phyloP scores from a whole-genome alignment of 2,329 filamentous ascomycete genomes.

The Colletotrichum sp. region DNA sequence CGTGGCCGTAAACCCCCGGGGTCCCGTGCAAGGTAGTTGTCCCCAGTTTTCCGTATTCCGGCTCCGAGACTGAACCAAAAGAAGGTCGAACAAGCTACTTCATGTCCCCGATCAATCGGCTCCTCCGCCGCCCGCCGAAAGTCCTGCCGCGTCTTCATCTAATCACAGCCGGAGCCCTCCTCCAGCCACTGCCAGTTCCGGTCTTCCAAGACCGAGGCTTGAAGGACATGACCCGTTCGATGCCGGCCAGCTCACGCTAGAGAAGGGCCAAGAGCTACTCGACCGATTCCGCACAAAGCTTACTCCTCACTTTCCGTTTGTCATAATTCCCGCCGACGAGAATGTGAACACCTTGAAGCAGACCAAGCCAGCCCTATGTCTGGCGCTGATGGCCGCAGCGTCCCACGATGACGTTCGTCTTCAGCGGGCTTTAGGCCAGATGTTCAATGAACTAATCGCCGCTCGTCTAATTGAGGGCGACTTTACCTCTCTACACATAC shows the following conservation, averaged over 20 bases:
- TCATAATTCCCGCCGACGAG: conserved; percentile 25
- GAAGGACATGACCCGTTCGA: conserved; percentile 24
- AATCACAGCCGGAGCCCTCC: background rate
- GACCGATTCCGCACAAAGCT: conserved; percentile 28
- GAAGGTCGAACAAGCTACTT: background rate
- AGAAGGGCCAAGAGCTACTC: conserved; percentile 28
- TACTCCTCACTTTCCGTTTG: conserved; percentile 33
- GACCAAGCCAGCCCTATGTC: conserved; percentile 28
- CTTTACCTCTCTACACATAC: conserved; percentile 31
- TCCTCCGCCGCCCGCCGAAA: background rate
- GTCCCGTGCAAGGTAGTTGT: conserved; percentile 12
- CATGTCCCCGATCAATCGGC: background rate
- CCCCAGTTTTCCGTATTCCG: background rate
- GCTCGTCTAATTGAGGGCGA: conserved; percentile 25
- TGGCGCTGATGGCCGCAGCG: conserved; percentile 33
- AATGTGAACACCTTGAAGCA: conserved; percentile 24
- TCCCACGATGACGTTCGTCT: conserved; percentile 24
- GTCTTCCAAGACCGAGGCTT: background rate
- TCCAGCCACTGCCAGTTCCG: background rate
- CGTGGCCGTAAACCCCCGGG: conserved; percentile 25
- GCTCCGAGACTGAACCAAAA: background rate
- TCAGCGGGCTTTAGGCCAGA: conserved; percentile 27
- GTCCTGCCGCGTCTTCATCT: background rate
- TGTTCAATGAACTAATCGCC: conserved; percentile 32
- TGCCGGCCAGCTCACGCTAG: conserved; percentile 24